phyloP scores from a whole-genome alignment of 306 rosid species.

The Fragaria nilgerrensis region DNA sequence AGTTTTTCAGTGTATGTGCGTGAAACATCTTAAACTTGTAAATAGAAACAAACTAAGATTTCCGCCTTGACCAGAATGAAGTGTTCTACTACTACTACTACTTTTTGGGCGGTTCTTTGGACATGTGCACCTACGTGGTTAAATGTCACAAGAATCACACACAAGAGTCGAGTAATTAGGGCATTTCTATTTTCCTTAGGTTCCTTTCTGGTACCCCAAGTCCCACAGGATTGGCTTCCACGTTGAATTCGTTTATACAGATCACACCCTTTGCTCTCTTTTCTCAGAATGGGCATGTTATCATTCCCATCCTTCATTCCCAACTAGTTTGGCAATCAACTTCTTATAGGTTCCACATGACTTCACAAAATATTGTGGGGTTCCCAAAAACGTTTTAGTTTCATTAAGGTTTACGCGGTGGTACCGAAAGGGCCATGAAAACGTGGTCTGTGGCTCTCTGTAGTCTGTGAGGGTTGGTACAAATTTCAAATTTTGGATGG shows the following conservation, averaged over 20 bases:
- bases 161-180: neutral
- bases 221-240: neutral
- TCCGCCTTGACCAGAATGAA: neutral
- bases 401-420: neutral
- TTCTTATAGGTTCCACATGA: neutral
- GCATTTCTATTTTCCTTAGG: neutral
- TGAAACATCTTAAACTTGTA: neutral
- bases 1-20: rapidly evolving
- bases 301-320: too few relatives aligned
- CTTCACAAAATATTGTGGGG: neutral
- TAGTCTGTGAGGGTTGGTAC: neutral
- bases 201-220: neutral
- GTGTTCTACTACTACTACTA: neutral
- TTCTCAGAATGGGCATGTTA: neutral
- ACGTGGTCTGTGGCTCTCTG: neutral
- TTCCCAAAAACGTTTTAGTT: neutral
- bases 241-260: constrained; percentile 4
- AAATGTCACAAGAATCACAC: neutral
- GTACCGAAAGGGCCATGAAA: neutral
- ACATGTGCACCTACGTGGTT: neutral
- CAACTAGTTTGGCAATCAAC: neutral
- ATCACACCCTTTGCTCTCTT: neutral
- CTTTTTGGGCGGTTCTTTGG: neutral
- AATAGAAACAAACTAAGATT: neutral
- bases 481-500: too few relatives aligned